These are phyloP conservation scores for Thermoascus crustaceus DNA, from an alignment of 2,329 filamentous ascomycete genomes.

Conservation along the genomic window DNA sequence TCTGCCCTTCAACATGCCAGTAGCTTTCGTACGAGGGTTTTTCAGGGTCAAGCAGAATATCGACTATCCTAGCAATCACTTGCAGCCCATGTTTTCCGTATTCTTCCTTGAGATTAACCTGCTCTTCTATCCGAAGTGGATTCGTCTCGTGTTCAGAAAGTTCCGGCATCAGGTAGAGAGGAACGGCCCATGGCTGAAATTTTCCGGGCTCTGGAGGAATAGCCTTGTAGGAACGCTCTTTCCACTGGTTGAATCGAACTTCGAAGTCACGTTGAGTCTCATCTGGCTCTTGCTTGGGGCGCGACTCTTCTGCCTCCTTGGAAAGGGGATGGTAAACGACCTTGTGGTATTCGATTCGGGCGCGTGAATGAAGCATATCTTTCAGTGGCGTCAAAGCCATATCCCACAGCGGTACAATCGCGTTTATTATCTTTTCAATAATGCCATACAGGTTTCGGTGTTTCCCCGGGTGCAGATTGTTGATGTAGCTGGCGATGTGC, in stretches of 20 bases:
- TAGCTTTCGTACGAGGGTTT: conserved; percentile 45
- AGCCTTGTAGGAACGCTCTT: conserved; percentile 13
- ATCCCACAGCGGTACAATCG: conserved; percentile 19
- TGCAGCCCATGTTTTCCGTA: conserved; percentile 45
- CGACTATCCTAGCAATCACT: conserved; percentile 56
- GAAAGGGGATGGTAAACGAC: conserved; percentile 20
- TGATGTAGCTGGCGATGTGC: conserved; percentile 37
- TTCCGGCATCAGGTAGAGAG: conserved; percentile 18
- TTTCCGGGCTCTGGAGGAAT: conserved; percentile 21
- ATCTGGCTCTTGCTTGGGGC: conserved; percentile 8
- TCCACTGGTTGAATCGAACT: conserved; percentile 18
- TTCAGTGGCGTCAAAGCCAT: conserved; percentile 23
- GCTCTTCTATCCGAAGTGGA: conserved; percentile 19
- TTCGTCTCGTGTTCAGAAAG: conserved; percentile 17
- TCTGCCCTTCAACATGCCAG: conserved; percentile 43
- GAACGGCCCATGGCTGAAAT: conserved; percentile 25
- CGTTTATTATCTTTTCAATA: conserved; percentile 30
- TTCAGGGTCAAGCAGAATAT: conserved; percentile 51
- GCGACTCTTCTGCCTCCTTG: conserved; percentile 10
- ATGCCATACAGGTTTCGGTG: conserved; percentile 28
- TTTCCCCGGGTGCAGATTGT: conserved; percentile 37
- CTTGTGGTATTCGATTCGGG: conserved; percentile 23
- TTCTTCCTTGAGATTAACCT: conserved; percentile 24
- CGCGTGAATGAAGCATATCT: conserved; percentile 23
- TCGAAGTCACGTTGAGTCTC: conserved; percentile 18